phyloP scores from a whole-genome alignment of 2,329 filamentous ascomycete species.

The Hypomyces rosellus region DNA sequence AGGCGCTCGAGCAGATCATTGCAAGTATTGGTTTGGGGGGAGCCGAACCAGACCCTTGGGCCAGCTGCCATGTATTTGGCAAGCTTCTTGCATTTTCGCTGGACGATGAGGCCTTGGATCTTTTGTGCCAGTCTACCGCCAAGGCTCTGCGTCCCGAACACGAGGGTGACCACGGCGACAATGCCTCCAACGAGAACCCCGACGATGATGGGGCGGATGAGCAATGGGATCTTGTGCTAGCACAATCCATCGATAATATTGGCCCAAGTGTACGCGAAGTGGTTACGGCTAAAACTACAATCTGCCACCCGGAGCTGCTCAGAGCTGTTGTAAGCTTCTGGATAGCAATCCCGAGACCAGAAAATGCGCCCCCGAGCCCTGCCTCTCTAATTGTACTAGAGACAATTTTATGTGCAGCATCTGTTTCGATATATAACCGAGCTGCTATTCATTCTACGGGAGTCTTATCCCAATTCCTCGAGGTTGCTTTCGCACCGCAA shows the following conservation, averaged over 20 bases:
- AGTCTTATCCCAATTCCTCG: constrained; percentile 60
- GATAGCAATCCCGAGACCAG: constrained; percentile 51
- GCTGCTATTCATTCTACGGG: constrained; percentile 66
- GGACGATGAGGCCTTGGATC: constrained; percentile 67
- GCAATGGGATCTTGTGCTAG: constrained; percentile 33
- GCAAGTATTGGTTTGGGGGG: constrained; percentile 60
- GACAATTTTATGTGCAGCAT: constrained; percentile 52
- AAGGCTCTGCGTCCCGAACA: constrained; percentile 28
- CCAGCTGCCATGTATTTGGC: constrained; percentile 70
- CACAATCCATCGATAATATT: constrained; percentile 31
- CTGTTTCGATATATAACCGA: constrained; percentile 62
- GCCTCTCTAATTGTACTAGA: constrained; percentile 60
- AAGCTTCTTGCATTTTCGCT: constrained; percentile 75
- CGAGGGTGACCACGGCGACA: constrained; percentile 13
- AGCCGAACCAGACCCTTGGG: constrained; percentile 61
- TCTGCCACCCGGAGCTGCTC: constrained; percentile 58
- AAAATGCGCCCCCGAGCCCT: constrained; percentile 38
- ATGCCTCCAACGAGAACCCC: constrained; percentile 12
- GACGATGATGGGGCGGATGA: constrained; percentile 30
- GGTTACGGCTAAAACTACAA: constrained; percentile 43
- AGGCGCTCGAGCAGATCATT: constrained; percentile 66
- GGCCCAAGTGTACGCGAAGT: constrained; percentile 40
- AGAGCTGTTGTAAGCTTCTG: constrained; percentile 57
- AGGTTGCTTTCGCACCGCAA: constrained; percentile 50
- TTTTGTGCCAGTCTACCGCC: constrained; percentile 55